Percentiles rank a stretch among this genome's conserved stretches.
Conservation (phyloP, 1,284 basidiomycete species). For the Phlebopus sp. region DNA sequence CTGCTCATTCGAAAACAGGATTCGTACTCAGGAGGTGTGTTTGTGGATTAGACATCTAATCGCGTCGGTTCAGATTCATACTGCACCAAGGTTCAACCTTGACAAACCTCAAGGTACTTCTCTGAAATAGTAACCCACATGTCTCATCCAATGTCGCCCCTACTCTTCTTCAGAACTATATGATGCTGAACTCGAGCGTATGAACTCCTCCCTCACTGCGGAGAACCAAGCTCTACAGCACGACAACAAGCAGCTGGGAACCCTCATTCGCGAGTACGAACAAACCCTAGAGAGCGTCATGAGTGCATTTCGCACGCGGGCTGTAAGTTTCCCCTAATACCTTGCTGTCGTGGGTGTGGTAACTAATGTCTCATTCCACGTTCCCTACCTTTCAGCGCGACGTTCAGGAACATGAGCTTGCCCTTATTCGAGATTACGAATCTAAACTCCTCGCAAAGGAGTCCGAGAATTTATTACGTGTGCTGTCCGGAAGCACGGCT, state of each 20-base stretch:
- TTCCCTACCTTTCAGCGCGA: conserved; percentile 62
- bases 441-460: conserved; percentile 75
- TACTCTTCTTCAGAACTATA: conserved; percentile 71
- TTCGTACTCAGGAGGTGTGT: conserved; percentile 84
- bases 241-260: conserved; percentile 93
- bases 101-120: conserved; percentile 85
- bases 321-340: conserved; percentile 55
- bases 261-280: conserved; percentile 94
- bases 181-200: conserved; percentile 87
- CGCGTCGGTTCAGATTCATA: not conserved
- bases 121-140: not conserved
- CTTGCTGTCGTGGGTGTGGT: conserved; percentile 5
- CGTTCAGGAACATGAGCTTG: conserved; percentile 90
- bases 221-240: conserved; percentile 90
- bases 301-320: conserved; percentile 89
- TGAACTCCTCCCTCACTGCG: conserved; percentile 77
- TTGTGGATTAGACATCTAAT: not conserved
- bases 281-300: conserved; percentile 94
- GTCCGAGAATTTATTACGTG: conserved; percentile 64
- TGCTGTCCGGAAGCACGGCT: conserved; percentile 60
- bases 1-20: conserved; percentile 75
- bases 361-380: not conserved
- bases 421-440: conserved; percentile 91
- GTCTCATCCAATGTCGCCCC: not conserved
- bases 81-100: conserved; percentile 69